These are phyloP conservation scores for Kuraishia borneana DNA, from an alignment of 805 yeast species.

Conservation along the genomic window DNA sequence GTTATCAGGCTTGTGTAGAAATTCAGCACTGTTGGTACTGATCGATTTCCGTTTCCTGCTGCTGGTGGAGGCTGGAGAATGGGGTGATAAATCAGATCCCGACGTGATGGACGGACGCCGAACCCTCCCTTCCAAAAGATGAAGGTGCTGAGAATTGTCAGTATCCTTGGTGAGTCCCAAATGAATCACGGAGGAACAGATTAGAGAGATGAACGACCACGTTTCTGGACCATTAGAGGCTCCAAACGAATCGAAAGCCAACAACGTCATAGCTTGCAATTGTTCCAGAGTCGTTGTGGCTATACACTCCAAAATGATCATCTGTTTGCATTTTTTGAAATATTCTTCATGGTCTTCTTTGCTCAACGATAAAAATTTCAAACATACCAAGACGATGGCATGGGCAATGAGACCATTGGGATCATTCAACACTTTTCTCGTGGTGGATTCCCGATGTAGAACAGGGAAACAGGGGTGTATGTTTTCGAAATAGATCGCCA, in stretches of 20 bases:
- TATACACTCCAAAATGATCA: constrained; percentile 10
- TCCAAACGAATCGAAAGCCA: constrained; percentile 14
- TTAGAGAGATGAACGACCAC: constrained; percentile 11
- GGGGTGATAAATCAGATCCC: neutral
- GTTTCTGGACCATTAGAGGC: constrained; percentile 12
- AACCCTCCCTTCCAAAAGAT: constrained; percentile 4
- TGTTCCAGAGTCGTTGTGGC: constrained; percentile 12
- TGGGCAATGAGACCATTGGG: constrained; percentile 4
- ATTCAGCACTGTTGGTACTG: constrained; percentile 9
- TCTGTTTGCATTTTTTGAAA: constrained; percentile 8
- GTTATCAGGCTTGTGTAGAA: constrained; percentile 13
- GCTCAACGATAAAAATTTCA: constrained; percentile 5
- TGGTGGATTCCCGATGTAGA: constrained; percentile 3
- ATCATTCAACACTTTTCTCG: neutral
- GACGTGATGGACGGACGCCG: constrained; percentile 4
- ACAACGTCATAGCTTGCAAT: constrained; percentile 11
- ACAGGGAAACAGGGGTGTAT: constrained; percentile 6
- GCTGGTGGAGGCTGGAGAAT: neutral
- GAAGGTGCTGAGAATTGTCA: constrained; percentile 5
- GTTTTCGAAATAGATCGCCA: constrained; percentile 4
- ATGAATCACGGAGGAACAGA: constrained; percentile 13
- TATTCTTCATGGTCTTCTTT: constrained; percentile 3
- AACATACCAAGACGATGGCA: constrained; percentile 9
- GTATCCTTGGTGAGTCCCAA: constrained; percentile 8
- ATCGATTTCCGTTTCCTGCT: constrained; percentile 3